Percentiles rank a stretch among this genome's conserved stretches.
Evolutionary conservation across 176 grass and related monocot species (phyloP).

Genomic region (Juncus effusus): DNA sequence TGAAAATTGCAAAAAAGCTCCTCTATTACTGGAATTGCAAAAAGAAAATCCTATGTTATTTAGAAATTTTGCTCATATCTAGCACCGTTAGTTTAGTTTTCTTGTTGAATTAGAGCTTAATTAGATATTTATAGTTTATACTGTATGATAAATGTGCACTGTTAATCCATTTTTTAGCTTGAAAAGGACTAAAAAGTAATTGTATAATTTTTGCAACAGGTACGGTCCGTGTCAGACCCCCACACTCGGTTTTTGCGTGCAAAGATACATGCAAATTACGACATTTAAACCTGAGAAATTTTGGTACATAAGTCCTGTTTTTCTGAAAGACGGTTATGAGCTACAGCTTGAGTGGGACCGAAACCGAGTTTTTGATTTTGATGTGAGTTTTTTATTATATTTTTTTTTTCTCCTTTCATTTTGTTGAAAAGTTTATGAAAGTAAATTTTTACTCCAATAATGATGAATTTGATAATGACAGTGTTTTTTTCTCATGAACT

Average conservation of each 20-base stretch:
- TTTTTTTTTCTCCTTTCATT: constrained; percentile 5
- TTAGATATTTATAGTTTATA: too few species aligned
- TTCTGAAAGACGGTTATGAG: constrained; percentile 75
- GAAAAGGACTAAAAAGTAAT: too few species aligned
- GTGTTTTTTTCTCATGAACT: neutral
- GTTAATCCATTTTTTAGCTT: too few species aligned
- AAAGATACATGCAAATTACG: constrained; percentile 84
- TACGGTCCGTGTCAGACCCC: constrained; percentile 98
- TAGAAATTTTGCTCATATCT: too few species aligned
- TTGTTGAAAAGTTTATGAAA: neutral
- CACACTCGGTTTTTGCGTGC: constrained; percentile 94
- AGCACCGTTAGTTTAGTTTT: too few species aligned
- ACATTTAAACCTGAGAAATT: constrained; percentile 99
- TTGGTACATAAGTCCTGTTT: constrained; percentile 80
- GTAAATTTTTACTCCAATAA: constrained; percentile 9
- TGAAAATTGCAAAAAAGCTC: too few species aligned
- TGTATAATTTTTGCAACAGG: constrained; percentile 30
- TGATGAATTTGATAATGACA: neutral
- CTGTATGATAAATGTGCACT: too few species aligned
- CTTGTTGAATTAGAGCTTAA: too few species aligned
- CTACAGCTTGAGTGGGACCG: constrained; percentile 86
- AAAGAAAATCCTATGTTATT: too few species aligned
- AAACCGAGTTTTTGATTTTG: constrained; percentile 80
- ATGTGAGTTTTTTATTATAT: constrained; percentile 48
- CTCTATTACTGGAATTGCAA: too few species aligned